Conservation (phyloP, 2,329 filamentous ascomycete species). For the Verticillium klebahnii region DNA sequence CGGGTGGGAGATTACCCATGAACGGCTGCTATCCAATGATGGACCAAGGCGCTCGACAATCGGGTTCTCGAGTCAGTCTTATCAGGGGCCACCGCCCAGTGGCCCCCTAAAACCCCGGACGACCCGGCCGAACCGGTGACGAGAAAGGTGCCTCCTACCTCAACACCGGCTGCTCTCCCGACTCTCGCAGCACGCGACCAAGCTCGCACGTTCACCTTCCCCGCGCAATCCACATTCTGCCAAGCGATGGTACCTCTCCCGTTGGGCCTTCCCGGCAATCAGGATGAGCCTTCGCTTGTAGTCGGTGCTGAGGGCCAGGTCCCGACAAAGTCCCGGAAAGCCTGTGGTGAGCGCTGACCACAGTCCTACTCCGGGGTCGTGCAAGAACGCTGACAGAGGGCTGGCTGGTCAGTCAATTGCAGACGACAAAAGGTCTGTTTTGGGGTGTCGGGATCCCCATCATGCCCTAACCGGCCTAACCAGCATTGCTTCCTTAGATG, state of each 20-base stretch:
- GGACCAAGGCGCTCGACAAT: constrained; percentile 2
- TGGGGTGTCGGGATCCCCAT: background rate
- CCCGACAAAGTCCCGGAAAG: constrained; percentile 22
- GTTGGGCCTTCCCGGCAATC: background rate
- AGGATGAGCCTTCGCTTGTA: background rate
- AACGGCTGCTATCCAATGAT: constrained; percentile 8
- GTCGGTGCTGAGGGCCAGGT: background rate
- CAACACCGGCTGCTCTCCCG: background rate
- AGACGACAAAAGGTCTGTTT: constrained; percentile 18
- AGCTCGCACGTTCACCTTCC: background rate
- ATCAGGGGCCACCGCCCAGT: constrained; percentile 1
- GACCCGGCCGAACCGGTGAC: constrained; percentile 10
- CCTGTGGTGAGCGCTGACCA: constrained; percentile 19
- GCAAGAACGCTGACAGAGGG: constrained; percentile 4
- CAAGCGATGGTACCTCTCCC: background rate
- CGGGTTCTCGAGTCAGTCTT: constrained; percentile 4
- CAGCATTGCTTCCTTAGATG: constrained; percentile 17
- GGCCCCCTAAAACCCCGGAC: constrained; percentile 5
- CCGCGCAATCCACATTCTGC: background rate
- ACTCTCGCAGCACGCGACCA: background rate
- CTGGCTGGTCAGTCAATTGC: constrained; percentile 17
- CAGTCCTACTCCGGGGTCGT: background rate
- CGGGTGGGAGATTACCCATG: constrained; percentile 1
- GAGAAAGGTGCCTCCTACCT: background rate
- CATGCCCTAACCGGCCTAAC: background rate